Conservation (phyloP, 306 rosid species). For the Pyrus bretschneideri region DNA sequence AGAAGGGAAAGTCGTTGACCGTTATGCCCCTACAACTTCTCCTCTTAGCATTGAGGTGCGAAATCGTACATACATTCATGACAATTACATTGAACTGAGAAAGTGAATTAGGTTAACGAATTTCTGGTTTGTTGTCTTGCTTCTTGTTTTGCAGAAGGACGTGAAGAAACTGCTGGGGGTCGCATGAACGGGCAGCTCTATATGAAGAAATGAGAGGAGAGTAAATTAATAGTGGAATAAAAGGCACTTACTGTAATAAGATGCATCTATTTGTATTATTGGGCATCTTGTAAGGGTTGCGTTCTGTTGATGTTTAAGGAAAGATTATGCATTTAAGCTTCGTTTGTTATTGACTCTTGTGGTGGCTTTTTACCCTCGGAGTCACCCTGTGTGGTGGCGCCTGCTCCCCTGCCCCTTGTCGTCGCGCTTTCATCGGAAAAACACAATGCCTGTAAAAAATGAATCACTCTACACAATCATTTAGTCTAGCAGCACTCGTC, state of each 20-base stretch:
- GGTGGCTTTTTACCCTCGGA: too few relatives aligned
- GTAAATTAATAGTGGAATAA: slow-evolving; percentile 21
- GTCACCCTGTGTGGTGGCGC: too few relatives aligned
- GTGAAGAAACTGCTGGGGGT: slow-evolving; percentile 36
- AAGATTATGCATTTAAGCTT: not conserved
- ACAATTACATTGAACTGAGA: too few relatives aligned
- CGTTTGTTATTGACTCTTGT: too few relatives aligned
- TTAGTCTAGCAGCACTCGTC: too few relatives aligned
- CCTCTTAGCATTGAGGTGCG: slow-evolving; percentile 92
- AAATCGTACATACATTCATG: not conserved
- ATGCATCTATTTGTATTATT: slow-evolving; percentile 3
- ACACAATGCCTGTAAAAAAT: too few relatives aligned
- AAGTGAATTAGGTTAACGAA: not conserved
- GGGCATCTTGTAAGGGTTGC: not conserved
- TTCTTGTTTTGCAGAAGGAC: slow-evolving; percentile 36
- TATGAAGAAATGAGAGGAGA: slow-evolving; percentile 8
- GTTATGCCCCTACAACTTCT: slow-evolving; percentile 92
- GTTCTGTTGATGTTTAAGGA: not conserved
- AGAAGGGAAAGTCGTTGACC: slow-evolving; percentile 82
- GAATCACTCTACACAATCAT: too few relatives aligned
- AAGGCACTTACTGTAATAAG: slow-evolving; percentile 9
- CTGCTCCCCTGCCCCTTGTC: too few relatives aligned
- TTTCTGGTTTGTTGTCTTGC: not conserved
- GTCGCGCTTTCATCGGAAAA: too few relatives aligned
- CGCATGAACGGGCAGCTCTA: slow-evolving; percentile 17